A percentile compares a stretch with the other conserved stretches of the same genome.
Conservation (phyloP, 441 rosid species). For the Bruguiera hainesii region DNA sequence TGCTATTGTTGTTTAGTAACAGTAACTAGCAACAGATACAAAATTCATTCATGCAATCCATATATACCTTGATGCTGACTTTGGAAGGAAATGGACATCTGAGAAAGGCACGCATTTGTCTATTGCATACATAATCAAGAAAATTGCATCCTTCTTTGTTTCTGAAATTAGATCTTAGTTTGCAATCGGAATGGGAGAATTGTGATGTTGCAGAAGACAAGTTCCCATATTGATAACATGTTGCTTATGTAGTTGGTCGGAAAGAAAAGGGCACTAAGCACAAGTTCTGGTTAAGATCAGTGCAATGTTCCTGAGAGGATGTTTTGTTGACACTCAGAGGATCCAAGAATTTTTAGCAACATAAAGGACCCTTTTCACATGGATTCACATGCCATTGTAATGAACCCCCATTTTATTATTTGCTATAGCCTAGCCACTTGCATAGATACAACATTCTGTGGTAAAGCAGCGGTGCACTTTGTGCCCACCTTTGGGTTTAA, state of each 20-base stretch:
- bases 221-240: too few species aligned
- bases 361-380: conserved; percentile 63
- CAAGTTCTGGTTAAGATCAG: conserved; percentile 13
- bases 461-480: conserved; percentile 32
- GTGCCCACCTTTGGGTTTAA: conserved; percentile 30
- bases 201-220: neutral
- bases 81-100: neutral
- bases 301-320: conserved; percentile 20
- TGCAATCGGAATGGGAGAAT: neutral
- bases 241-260: too few species aligned
- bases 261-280: neutral
- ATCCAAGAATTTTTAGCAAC: conserved; percentile 29
- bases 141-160: neutral
- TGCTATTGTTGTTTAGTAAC: neutral
- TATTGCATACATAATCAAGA: neutral
- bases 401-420: conserved; percentile 16
- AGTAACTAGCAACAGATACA: neutral
- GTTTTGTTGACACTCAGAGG: conserved; percentile 28
- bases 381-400: conserved; percentile 49
- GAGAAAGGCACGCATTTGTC: neutral
- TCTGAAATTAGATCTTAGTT: neutral
- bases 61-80: neutral
- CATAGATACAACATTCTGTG: conserved; percentile 27
- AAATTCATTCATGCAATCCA: neutral
- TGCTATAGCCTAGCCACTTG: conserved; percentile 22